Evolutionary conservation across 768 basidiomycete genomes (phyloP).

Genomic region (Agaricus sinodeliciosus): DNA sequence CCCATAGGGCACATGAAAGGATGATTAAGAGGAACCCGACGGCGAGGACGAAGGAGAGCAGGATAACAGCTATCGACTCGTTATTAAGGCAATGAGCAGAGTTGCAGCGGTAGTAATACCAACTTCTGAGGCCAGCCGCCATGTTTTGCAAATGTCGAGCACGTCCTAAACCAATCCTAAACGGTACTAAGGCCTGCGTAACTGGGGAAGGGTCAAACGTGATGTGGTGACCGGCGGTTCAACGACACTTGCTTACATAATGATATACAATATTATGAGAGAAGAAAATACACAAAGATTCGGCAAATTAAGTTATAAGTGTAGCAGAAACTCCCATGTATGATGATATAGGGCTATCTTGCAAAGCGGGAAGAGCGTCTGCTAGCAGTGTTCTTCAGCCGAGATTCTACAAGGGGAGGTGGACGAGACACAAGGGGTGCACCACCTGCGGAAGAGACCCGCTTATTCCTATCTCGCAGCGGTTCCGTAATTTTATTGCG

Average conservation of each 20-base stretch:
- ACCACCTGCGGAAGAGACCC: not conserved
- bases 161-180: too few relatives aligned
- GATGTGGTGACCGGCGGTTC: not conserved
- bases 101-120: constrained; percentile 16
- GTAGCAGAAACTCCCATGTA: not conserved
- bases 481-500: not conserved
- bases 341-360: constrained; percentile 7
- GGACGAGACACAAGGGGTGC: not conserved
- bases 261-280: not conserved
- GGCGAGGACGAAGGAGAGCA: constrained; percentile 95
- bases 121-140: constrained; percentile 70
- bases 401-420: constrained; percentile 26
- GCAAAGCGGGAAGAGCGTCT: constrained; percentile 7
- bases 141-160: constrained; percentile 23
- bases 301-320: not conserved
- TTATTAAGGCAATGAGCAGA: not conserved
- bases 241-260: not conserved
- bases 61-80: constrained; percentile 69
- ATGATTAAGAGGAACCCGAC: constrained; percentile 98
- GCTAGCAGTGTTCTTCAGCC: constrained; percentile 1
- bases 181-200: too few relatives aligned
- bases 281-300: not conserved
- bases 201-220: not conserved
- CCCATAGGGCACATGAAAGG: constrained; percentile 91
- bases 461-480: not conserved